Evolutionary conservation across 2,329 filamentous ascomycete genomes (phyloP).

Genomic region (Colletotrichum tofieldiae): DNA sequence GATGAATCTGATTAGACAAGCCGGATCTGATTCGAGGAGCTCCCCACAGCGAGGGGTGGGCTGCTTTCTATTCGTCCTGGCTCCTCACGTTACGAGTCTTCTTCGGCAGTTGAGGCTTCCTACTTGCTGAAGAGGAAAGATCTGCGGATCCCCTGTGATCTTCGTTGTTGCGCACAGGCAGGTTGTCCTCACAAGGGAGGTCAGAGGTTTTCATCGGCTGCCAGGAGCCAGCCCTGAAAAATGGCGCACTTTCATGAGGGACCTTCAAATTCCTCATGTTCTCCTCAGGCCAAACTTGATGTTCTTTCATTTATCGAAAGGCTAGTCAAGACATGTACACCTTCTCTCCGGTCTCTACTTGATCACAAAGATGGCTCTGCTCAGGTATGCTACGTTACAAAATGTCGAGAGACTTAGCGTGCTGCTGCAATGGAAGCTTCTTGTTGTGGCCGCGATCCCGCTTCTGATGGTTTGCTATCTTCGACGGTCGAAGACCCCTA

Average conservation of each 20-base stretch:
- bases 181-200: not conserved
- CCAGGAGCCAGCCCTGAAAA: conserved; percentile 13
- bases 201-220: conserved; percentile 3
- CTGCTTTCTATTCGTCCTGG: not conserved
- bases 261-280: not conserved
- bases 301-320: not conserved
- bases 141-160: conserved; percentile 20
- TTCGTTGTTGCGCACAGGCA: conserved; percentile 2
- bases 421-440: conserved; percentile 28
- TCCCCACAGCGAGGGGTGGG: conserved; percentile 5
- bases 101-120: conserved; percentile 5
- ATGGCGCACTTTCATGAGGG: conserved; percentile 19
- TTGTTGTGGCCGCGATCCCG: conserved; percentile 22
- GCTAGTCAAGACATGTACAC: not conserved
- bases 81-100: not conserved
- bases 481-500: conserved; percentile 14
- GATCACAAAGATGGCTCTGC: conserved; percentile 22
- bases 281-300: not conserved
- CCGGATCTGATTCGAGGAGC: conserved; percentile 21
- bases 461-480: conserved; percentile 21
- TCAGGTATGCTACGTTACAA: not conserved
- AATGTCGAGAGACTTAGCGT: conserved; percentile 12
- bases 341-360: too few relatives aligned
- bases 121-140: not conserved
- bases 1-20: conserved; percentile 41